Evolutionary conservation across 2,329 filamentous ascomycete species (phyloP), one percentile per base, ranked within the genome.

Genomic region (Aspergillus texensis): DNA sequence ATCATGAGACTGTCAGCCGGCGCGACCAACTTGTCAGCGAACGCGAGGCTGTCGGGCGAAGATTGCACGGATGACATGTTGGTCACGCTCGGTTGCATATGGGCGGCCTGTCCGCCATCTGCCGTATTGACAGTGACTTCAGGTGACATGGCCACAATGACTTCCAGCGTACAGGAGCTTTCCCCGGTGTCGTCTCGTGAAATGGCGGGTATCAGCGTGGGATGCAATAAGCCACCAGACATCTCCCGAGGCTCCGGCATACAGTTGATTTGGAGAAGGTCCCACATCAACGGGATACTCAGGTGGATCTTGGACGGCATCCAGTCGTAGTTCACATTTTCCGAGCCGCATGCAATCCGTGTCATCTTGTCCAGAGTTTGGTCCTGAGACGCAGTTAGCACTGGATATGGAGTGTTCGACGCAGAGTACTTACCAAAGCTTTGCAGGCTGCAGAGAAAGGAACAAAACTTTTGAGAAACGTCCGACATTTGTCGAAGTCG

Each of bases 201-300:
- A 1, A 73, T 62, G 0, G 79, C 75, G 0, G 78, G 73, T 0
- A 63, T 66, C 3, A 84, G 77, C 0, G 82, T 81, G 1, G 77
- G 68, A 60, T 82, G 79, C 2, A 84, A 74, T 2, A 85, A 71
- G 3, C 81, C 78, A 3, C 77, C 73, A 0, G 79, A 73, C 1
- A 74, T 71, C 14, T 79, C 77, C 6, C 75, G 75, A 1, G 76
- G 70, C 21, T 79, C 76, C 0, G 78, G 72, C 9, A 74, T 75
- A 34, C 75, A 83, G 67, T 81, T 83, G 68, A 84, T 80, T 60
- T 84, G 81, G 4, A 85, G 70, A 11, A 84, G 80, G 43, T 83
- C 81, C 83, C 83, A 85, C 83, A 85, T 84, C 5, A 85, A 68
- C 1, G 82, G 81, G 0, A 84, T 81, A 63, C 81, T 84, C 41